A percentile compares a stretch with the other conserved stretches of the same genome.
Evolutionary conservation across 805 yeast species (phyloP).

Genomic region (Kuraishia molischiana): DNA sequence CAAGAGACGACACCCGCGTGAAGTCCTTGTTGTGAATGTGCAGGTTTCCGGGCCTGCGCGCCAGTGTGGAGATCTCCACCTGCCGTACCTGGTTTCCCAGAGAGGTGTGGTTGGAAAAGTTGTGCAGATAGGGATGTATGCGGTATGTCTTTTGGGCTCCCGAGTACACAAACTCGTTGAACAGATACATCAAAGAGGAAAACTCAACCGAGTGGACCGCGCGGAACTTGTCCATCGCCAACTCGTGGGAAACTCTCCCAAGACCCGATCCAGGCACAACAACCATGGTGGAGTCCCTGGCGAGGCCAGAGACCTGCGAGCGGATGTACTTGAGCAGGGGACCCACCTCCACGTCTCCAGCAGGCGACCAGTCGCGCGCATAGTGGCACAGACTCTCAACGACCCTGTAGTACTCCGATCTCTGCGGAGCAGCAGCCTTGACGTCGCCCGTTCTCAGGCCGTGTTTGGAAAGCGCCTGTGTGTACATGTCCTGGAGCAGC

Average conservation of each 20-base stretch:
- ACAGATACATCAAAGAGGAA: conserved; percentile 66
- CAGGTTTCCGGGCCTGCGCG: conserved; percentile 36
- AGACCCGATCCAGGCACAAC: conserved; percentile 86
- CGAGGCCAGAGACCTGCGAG: conserved; percentile 26
- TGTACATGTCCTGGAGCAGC: conserved; percentile 35
- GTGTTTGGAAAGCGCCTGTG: conserved; percentile 22
- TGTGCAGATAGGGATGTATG: conserved; percentile 48
- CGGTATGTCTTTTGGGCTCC: conserved; percentile 7
- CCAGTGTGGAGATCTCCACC: conserved; percentile 19
- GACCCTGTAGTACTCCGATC: conserved; percentile 31
- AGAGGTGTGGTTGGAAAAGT: conserved; percentile 54
- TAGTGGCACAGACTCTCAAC: conserved; percentile 68
- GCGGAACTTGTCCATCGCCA: conserved; percentile 33
- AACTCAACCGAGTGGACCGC: conserved; percentile 68
- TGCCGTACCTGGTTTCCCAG: conserved; percentile 40
- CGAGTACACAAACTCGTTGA: conserved; percentile 49
- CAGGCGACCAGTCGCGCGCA: conserved; percentile 66
- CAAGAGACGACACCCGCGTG: conserved; percentile 30
- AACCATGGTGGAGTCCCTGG: conserved; percentile 33
- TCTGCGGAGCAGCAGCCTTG: conserved; percentile 14
- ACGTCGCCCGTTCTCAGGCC: conserved; percentile 33
- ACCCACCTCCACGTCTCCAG: conserved; percentile 35
- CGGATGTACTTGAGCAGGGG: conserved; percentile 47
- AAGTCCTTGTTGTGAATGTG: conserved; percentile 54
- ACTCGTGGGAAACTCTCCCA: conserved; percentile 66